phyloP scores from a whole-genome alignment of 805 yeast species.

The Huiozyma naganishii region DNA sequence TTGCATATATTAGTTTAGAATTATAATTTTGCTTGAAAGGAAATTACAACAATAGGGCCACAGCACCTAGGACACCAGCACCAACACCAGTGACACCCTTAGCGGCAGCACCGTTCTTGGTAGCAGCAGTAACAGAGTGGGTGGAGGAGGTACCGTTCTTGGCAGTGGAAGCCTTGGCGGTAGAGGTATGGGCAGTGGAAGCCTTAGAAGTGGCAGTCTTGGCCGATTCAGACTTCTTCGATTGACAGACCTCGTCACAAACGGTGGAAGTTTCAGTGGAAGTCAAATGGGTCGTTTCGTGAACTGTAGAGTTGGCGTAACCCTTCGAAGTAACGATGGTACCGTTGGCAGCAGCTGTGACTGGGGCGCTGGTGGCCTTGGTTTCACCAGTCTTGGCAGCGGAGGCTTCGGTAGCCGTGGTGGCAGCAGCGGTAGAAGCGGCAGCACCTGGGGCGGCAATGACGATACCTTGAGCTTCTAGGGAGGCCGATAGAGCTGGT shows the following conservation, averaged over 20 bases:
- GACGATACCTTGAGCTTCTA: background rate
- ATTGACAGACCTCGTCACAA: conserved; percentile 6
- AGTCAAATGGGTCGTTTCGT: conserved; percentile 1
- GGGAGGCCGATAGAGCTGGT: conserved; percentile 1
- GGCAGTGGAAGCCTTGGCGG: background rate
- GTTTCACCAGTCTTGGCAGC: background rate
- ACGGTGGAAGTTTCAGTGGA: conserved; percentile 5
- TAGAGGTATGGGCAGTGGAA: background rate
- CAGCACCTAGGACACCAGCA: background rate
- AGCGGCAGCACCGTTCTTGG: background rate
- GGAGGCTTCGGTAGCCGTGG: background rate
- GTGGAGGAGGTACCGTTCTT: background rate
- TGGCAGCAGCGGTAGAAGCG: background rate
- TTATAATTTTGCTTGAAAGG: too few species aligned
- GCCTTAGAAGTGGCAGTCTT: background rate
- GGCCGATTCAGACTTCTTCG: conserved; percentile 2
- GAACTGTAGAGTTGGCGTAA: background rate
- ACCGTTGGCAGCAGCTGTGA: background rate
- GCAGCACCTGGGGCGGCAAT: background rate
- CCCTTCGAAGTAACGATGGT: background rate
- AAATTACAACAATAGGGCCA: background rate
- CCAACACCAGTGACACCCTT: background rate
- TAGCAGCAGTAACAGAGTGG: conserved; percentile 1
- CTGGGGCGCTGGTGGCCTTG: background rate
- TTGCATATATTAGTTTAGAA: too few species aligned